A percentile compares a stretch with the other conserved stretches of the same genome.
These are phyloP conservation scores for Pichia pseudocactophila DNA, from an alignment of 805 yeast species.

Conservation along the genomic window DNA sequence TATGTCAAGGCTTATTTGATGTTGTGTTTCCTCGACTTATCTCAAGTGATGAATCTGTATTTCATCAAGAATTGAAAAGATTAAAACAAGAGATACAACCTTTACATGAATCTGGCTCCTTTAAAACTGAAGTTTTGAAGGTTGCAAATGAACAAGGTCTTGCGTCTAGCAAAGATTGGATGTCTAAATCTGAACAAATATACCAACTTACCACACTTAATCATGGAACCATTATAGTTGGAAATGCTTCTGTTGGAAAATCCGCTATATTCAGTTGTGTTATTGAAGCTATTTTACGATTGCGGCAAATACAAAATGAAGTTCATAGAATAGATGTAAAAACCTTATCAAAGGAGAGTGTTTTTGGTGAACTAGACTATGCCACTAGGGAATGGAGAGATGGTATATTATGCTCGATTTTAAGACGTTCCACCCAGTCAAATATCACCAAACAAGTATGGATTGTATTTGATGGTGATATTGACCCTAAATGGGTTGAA, in stretches of 20 bases:
- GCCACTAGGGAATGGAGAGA: slow-evolving; percentile 89
- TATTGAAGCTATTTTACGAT: slow-evolving; percentile 32
- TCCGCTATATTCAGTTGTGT: slow-evolving; percentile 43
- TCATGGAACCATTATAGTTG: slow-evolving; percentile 78
- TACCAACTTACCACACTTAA: slow-evolving; percentile 51
- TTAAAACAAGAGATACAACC: slow-evolving; percentile 9
- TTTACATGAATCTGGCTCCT: background rate
- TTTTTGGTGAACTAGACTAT: slow-evolving; percentile 65
- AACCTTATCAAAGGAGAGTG: slow-evolving; percentile 51
- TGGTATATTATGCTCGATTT: slow-evolving; percentile 64
- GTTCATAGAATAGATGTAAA: slow-evolving; percentile 62
- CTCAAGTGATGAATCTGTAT: slow-evolving; percentile 38
- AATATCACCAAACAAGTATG: slow-evolving; percentile 49
- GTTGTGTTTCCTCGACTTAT: slow-evolving; percentile 63
- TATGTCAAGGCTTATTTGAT: slow-evolving; percentile 39
- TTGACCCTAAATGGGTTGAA: slow-evolving; percentile 93
- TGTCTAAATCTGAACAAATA: slow-evolving; percentile 51
- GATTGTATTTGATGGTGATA: slow-evolving; percentile 86
- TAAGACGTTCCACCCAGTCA: slow-evolving; percentile 44
- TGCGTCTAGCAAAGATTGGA: slow-evolving; percentile 33
- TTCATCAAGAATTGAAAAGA: slow-evolving; percentile 15
- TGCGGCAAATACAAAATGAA: slow-evolving; percentile 28
- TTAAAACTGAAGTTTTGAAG: slow-evolving; percentile 22
- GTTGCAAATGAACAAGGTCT: slow-evolving; percentile 29
- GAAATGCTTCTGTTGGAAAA: slow-evolving; percentile 71